A percentile compares a stretch with the other conserved stretches of the same genome.
Conservation (phyloP, 75 land plant genomes). For the Cryptomeria japonica region DNA sequence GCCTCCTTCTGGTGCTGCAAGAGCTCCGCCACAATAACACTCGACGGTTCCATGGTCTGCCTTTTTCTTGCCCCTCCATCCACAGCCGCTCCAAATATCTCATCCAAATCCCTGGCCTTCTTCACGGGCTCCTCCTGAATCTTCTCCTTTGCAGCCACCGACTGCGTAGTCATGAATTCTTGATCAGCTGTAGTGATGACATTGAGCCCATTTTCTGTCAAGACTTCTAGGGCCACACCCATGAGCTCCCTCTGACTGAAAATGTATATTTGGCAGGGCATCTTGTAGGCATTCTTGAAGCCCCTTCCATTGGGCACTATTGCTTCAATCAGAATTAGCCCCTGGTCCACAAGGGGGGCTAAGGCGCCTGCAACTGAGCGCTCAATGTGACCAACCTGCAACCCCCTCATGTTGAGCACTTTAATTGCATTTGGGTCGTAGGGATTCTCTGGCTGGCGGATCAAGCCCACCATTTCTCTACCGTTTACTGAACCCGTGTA, state of each 20-base stretch:
- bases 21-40: constrained; percentile 47
- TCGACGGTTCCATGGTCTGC: constrained; percentile 56
- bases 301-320: constrained; percentile 53
- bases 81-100: constrained; percentile 52
- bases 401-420: constrained; percentile 61
- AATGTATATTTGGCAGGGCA: constrained; percentile 80
- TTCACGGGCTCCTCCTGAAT: constrained; percentile 6
- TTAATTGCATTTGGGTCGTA: constrained; percentile 80
- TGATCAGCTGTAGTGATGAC: constrained; percentile 33
- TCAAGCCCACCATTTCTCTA: constrained; percentile 79
- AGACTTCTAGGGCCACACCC: constrained; percentile 18
- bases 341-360: constrained; percentile 66
- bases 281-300: constrained; percentile 31
- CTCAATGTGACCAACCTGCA: constrained; percentile 87
- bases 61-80: constrained; percentile 18
- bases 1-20: constrained; percentile 86
- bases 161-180: constrained; percentile 41
- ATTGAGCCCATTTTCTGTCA: constrained; percentile 45
- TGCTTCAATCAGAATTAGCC: constrained; percentile 49
- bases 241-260: constrained; percentile 42
- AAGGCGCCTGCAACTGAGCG: constrained; percentile 61
- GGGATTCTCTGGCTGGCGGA: constrained; percentile 78
- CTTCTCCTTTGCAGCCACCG: constrained; percentile 36
- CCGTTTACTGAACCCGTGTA: constrained; percentile 70
- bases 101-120: constrained; percentile 47